Base-by-base conservation (phyloP, 2,329 filamentous ascomycete genomes). In the Colletotrichum kahawae region DNA sequence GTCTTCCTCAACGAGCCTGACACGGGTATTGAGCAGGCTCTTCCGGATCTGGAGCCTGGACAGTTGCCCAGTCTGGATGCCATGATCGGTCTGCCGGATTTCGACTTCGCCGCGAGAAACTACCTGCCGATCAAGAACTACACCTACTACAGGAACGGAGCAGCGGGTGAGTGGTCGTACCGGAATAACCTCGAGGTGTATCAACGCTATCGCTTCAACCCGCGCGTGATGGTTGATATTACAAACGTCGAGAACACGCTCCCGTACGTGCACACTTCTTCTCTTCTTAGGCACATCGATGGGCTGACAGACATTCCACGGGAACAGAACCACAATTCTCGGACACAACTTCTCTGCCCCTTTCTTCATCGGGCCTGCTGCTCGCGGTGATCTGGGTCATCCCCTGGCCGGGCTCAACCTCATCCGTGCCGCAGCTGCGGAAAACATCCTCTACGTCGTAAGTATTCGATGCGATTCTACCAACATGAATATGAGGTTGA, bases 101-200 rank as follows among this genome's bases (percentile, higher is more conserved):
- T 90, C 77, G 87, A 91, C 54, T 89, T 84, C 81, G 87, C 87
- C 4, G 89, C 89, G 24, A 83, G 88, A 68, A 84, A 86, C 67
- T 85, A 86, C 77, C 84, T 91, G 78, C 85, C 88, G 70, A 74
- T 78, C 14, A 78, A 81, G 29, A 85, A 88, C 78, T 91, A 88
- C 81, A 89, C 88, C 16, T 91, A 90, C 81, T 91, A 91, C 82
- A 87, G 88, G 73, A 90, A 89, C 77, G 89, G 88, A n/a, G 89
- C 88, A 5, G 88, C 85, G 6, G 89, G 88, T 74, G 89, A 91
- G 81, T 91, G 87, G 86, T 86, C 85, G 1, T 90, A 90, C 81
- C 85, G 89, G 62, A 90, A 90, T 80, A 91, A 91, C 81, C 84
- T 91, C 7, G 90, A 91, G 80, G 84, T 87, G 31, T 91, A 85